These are phyloP conservation scores for Kwoniella europaea DNA, from an alignment of 768 basidiomycete genomes.

Conservation along the genomic window DNA sequence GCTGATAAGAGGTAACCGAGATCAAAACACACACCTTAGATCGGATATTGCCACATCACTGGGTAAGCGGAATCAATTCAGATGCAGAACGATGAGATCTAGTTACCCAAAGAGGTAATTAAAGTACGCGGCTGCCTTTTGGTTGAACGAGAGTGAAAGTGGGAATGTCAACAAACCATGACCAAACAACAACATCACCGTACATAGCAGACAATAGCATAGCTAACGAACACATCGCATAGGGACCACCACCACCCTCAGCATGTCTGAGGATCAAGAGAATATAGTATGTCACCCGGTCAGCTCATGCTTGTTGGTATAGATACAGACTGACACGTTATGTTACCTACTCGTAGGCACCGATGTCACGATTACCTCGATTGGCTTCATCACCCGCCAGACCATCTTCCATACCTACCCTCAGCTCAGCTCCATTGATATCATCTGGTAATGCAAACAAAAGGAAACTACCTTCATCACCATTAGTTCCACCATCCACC, in stretches of 20 bases:
- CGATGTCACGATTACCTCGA: conserved; percentile 43
- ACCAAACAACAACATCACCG: conserved; percentile 10
- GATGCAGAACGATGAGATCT: background rate
- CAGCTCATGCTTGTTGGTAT: background rate
- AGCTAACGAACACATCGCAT: background rate
- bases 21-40: background rate
- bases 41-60: conserved; percentile 16
- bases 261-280: conserved; percentile 49
- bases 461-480: conserved; percentile 45
- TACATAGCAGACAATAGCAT: background rate
- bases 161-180: conserved; percentile 4
- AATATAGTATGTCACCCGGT: conserved; percentile 33
- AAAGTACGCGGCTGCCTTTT: conserved; percentile 25
- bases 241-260: background rate
- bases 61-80: conserved; percentile 13
- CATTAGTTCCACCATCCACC: conserved; percentile 24
- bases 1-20: conserved; percentile 5
- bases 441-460: conserved; percentile 35
- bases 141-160: background rate
- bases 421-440: conserved; percentile 21
- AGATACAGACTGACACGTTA: no score
- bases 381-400: conserved; percentile 38
- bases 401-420: conserved; percentile 39
- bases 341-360: conserved; percentile 24
- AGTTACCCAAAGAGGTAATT: background rate